Base-by-base conservation (phyloP, 2,329 filamentous ascomycete genomes). In the Mollisiaceae sp. region DNA sequence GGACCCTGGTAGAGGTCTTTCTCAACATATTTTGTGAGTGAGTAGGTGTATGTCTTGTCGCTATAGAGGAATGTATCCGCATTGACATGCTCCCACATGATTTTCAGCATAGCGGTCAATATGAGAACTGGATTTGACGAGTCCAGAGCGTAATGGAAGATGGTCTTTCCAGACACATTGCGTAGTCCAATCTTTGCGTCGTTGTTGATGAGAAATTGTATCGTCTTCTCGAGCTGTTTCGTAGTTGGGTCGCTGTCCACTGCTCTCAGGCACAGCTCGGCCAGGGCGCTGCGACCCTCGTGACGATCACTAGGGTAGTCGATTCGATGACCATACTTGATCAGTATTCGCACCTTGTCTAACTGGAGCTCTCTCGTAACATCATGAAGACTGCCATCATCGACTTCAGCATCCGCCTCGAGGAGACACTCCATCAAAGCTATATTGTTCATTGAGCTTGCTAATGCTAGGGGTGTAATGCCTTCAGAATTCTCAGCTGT, bases 241-340 rank as follows among this genome's bases (percentile, higher is more conserved):
- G 59, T 20, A 5, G 54, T 59, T 20, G 63, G 0, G 79, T 74
- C 0, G 79, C 81, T 50, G 85, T 77, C 20, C 80, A 78, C 6
- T 77, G 79, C 69, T 15, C 62, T 66, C 18, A 88, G 78, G 65
- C 88, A 90, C 1, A 91, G 76, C 67, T 91, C 88, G 0, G 85
- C 87, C 0, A 91, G 78, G 0, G 87, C 87, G 65, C 83, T 89
- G 43, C 89, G 83, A 0, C 89, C 89, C 18, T 81, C 82, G 69
- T 91, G 88, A 0, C 88, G 77, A 2, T 86, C 82, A 62, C 86
- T 89, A 0, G 88, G 88, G 65, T 89, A 91, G 71, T 90, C 88
- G 0, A 86, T 80, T 12, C 89, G 84, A 66, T 91, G 88, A 1
- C 83, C 85, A 66, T 85, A 79, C 56, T 88, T 80, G 11, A 90